A percentile compares a stretch with the other conserved stretches of the same genome.
Conservation (phyloP, 495 filamentous ascomycete species). For the Podospora pseudopauciseta region DNA sequence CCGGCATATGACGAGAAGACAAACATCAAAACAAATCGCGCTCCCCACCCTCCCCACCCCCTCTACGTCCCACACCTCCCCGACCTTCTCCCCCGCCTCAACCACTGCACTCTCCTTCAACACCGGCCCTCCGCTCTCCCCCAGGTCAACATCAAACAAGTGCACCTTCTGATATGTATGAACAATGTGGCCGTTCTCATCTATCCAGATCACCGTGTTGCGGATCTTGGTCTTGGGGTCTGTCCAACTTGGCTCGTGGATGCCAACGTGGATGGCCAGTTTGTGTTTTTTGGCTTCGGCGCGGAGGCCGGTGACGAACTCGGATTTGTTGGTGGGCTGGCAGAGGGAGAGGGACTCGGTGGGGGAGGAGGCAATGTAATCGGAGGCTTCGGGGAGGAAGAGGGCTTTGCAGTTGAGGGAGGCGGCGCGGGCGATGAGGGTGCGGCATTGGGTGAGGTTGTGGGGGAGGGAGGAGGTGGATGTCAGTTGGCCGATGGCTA, state of each 20-base stretch:
- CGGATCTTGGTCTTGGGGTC: slow-evolving; percentile 30
- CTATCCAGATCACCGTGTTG: slow-evolving; percentile 49
- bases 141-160: slow-evolving; percentile 43
- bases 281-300: slow-evolving; percentile 55
- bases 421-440: not conserved
- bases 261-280: slow-evolving; percentile 80
- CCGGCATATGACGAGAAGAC: not conserved
- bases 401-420: slow-evolving; percentile 53
- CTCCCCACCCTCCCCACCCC: not conserved
- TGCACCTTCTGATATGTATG: slow-evolving; percentile 56
- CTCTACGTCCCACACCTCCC: slow-evolving; percentile 1
- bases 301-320: slow-evolving; percentile 72
- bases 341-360: slow-evolving; percentile 65
- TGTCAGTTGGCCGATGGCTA: slow-evolving; percentile 84
- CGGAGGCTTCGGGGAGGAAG: slow-evolving; percentile 88
- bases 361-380: slow-evolving; percentile 72
- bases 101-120: slow-evolving; percentile 31
- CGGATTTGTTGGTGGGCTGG: slow-evolving; percentile 45
- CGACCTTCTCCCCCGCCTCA: slow-evolving; percentile 24
- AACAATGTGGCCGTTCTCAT: slow-evolving; percentile 35
- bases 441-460: slow-evolving; percentile 70
- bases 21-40: not conserved
- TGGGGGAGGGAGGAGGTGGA: slow-evolving; percentile 73
- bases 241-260: slow-evolving; percentile 51
- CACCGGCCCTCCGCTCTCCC: slow-evolving; percentile 24